These are phyloP conservation scores for Macadamia integrifolia DNA, from an alignment of 164 flowering plant species.

Conservation along the genomic window DNA sequence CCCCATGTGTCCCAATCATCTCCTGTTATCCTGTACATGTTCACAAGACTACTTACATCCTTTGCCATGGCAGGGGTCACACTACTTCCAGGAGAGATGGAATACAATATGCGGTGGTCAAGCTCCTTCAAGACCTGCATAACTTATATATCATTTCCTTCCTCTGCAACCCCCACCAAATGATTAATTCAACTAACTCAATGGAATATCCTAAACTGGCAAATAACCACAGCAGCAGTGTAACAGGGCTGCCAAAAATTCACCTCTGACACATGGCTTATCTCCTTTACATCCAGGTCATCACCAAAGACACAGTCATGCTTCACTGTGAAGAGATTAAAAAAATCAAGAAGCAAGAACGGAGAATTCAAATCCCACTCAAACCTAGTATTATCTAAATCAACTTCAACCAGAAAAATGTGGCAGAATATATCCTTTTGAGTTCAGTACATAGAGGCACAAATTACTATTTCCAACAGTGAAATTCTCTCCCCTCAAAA, in stretches of 20 bases:
- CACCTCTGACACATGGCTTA: constrained; percentile 71
- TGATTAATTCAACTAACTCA: background rate
- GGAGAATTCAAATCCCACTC: background rate
- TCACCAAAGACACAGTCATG: constrained; percentile 93
- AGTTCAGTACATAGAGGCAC: background rate
- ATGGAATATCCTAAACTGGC: background rate
- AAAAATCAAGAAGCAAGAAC: constrained; percentile 1
- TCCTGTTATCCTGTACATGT: constrained; percentile 88
- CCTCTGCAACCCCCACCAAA: background rate
- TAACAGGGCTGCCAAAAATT: constrained; percentile 7
- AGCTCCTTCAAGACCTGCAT: constrained; percentile 59
- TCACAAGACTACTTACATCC: constrained; percentile 48
- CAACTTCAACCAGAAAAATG: too few species aligned
- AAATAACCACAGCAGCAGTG: background rate
- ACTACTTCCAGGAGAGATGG: constrained; percentile 86
- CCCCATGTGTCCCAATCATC: constrained; percentile 95
- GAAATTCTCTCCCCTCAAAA: background rate
- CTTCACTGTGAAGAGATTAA: constrained; percentile 53
- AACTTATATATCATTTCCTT: constrained; percentile 9
- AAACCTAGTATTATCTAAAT: background rate
- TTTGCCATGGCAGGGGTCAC: constrained; percentile 78
- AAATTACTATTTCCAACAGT: too few species aligned
- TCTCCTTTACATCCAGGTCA: constrained; percentile 68
- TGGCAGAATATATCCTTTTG: too few species aligned
- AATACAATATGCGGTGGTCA: constrained; percentile 62